Evolutionary conservation across 805 yeast species (phyloP).

Genomic region (Kodamaea fukazawae): DNA sequence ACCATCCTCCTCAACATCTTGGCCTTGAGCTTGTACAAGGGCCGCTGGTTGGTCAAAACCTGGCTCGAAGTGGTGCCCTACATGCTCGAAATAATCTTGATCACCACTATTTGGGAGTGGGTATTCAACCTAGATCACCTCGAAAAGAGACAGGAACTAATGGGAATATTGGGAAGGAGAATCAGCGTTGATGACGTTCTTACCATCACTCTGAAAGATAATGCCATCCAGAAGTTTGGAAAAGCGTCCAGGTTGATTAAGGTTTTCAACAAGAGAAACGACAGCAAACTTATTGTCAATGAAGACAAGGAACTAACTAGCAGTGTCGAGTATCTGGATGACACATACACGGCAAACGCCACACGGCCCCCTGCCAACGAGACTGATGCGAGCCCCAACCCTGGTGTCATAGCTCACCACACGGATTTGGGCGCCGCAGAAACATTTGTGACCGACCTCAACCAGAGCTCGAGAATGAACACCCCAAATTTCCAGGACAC

Average conservation of each 20-base stretch:
- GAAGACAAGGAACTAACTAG: too few species aligned
- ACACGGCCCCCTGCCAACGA: too few species aligned
- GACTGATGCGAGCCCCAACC: too few species aligned
- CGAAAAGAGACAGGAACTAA: conserved; percentile 49
- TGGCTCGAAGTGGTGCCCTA: conserved; percentile 44
- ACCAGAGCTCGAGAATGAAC: too few species aligned
- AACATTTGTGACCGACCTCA: too few species aligned
- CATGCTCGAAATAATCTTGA: conserved; percentile 47
- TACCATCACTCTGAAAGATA: conserved; percentile 12
- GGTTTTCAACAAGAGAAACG: conserved; percentile 5
- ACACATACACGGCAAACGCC: too few species aligned
- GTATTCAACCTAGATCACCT: conserved; percentile 50
- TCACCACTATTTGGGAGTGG: conserved; percentile 68
- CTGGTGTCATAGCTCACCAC: too few species aligned
- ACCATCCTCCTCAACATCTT: conserved; percentile 32
- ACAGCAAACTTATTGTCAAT: neutral
- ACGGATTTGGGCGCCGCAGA: too few species aligned
- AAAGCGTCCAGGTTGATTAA: conserved; percentile 2
- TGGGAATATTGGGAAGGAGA: conserved; percentile 62
- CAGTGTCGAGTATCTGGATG: too few species aligned
- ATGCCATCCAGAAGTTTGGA: neutral
- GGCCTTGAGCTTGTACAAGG: conserved; percentile 23
- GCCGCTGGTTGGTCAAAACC: conserved; percentile 45
- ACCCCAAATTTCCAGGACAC: too few species aligned
- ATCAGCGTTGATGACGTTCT: conserved; percentile 45